A percentile compares a stretch with the other conserved stretches of the same genome.
phyloP scores from a whole-genome alignment of 1,284 basidiomycete genomes.

The Trichosporon sp. region DNA sequence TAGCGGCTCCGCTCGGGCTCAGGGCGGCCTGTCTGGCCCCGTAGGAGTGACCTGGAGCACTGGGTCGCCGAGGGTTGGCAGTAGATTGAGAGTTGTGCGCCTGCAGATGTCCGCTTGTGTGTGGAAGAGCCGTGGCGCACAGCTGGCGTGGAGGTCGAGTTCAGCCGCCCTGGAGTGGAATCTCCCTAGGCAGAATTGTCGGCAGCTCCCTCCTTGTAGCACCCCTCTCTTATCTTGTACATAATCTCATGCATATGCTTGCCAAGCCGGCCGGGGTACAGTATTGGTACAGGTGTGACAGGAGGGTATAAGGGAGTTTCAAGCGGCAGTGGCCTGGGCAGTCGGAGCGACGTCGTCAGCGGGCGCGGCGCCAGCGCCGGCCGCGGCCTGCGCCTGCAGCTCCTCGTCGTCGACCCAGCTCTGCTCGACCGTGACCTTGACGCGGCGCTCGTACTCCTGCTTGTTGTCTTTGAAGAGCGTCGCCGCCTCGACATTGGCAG shows the following conservation, averaged over 20 bases:
- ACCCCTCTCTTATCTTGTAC: conserved; percentile 11
- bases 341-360: neutral
- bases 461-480: conserved; percentile 95
- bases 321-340: neutral
- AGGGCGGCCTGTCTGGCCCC: too few species aligned
- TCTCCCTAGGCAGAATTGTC: too few species aligned
- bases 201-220: too few species aligned
- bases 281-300: neutral
- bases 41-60: too few species aligned
- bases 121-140: too few species aligned
- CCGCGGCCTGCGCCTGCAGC: conserved; percentile 24
- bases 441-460: conserved; percentile 92
- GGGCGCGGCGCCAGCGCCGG: neutral
- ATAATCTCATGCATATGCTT: conserved; percentile 7
- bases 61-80: too few species aligned
- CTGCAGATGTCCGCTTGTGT: too few species aligned
- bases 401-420: conserved; percentile 38
- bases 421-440: conserved; percentile 56
- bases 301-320: neutral
- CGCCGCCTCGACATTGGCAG: conserved; percentile 95
- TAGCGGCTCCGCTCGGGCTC: too few species aligned
- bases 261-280: neutral
- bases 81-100: too few species aligned
- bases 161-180: too few species aligned
- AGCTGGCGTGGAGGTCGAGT: too few species aligned